Percentiles rank a stretch among this genome's conserved stretches.
These are phyloP conservation scores for Veloboletus limbatus DNA, from an alignment of 1,284 basidiomycete species.

Conservation along the genomic window DNA sequence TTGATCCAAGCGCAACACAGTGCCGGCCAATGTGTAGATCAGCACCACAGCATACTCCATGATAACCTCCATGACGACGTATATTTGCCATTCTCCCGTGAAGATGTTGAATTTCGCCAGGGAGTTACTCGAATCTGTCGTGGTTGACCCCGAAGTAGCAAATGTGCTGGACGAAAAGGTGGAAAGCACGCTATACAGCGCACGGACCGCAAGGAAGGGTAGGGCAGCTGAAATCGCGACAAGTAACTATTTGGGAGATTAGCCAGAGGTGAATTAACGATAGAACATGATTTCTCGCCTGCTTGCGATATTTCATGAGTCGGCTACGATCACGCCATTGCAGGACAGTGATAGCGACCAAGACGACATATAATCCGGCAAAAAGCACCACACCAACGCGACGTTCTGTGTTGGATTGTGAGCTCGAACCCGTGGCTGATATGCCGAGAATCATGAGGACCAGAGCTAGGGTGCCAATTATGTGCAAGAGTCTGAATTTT, in stretches of 20 bases:
- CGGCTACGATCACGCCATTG: conserved; percentile 48
- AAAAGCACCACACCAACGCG: conserved; percentile 52
- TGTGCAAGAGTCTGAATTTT: conserved; percentile 39
- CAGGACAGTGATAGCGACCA: conserved; percentile 42
- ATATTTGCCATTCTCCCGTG: conserved; percentile 53
- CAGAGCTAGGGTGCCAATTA: conserved; percentile 45
- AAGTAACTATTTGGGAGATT: conserved; percentile 27
- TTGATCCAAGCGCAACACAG: conserved; percentile 31
- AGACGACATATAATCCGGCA: conserved; percentile 43
- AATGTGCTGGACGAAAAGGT: conserved; percentile 51
- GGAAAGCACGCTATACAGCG: conserved; percentile 44
- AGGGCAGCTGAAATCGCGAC: conserved; percentile 49
- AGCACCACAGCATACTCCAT: conserved; percentile 54
- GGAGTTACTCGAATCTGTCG: conserved; percentile 5
- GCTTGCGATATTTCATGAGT: conserved; percentile 52
- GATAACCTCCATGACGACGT: conserved; percentile 52
- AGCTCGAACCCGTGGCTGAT: conserved; percentile 20
- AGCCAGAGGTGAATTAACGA: conserved; percentile 12
- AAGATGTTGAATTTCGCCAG: conserved; percentile 53
- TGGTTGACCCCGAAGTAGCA: conserved; percentile 30
- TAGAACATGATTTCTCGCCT: conserved; percentile 26
- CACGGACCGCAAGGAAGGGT: conserved; percentile 57
- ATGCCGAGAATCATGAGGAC: conserved; percentile 52
- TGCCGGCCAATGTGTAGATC: conserved; percentile 47
- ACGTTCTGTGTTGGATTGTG: conserved; percentile 37